Percentiles rank a stretch among this genome's conserved stretches.
phyloP scores from a whole-genome alignment of 345 rosid genomes.

The Populus ilicifolia region DNA sequence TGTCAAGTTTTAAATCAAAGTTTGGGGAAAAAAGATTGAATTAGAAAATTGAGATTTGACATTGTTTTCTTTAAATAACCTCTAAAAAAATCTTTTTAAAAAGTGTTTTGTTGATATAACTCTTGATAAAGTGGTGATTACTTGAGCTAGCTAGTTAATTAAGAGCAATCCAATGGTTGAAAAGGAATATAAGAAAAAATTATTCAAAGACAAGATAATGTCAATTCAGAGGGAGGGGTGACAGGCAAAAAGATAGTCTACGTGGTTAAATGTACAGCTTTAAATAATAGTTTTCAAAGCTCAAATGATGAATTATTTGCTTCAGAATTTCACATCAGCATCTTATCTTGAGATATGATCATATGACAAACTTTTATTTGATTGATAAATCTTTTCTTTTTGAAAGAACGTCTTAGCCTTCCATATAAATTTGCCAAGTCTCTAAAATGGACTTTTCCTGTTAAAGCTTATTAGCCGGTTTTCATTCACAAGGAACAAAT shows the following conservation, averaged over 20 bases:
- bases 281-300: neutral
- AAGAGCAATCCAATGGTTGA: neutral
- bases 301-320: neutral
- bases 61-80: constrained; percentile 12
- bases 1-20: neutral
- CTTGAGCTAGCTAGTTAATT: neutral
- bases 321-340: neutral
- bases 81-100: neutral
- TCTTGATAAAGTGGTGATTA: constrained; percentile 1
- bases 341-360: neutral
- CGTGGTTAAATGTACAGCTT: neutral
- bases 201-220: constrained; percentile 26
- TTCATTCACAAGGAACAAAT: neutral
- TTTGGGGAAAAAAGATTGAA: neutral
- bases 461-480: neutral
- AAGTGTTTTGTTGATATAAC: no score
- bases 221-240: neutral
- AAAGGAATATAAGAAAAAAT: constrained; percentile 7
- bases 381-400: neutral
- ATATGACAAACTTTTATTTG: neutral
- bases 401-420: neutral
- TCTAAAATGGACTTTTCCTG: neutral
- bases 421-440: neutral
- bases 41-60: neutral
- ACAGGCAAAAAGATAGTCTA: neutral